Conservation (phyloP, 1,284 basidiomycete genomes). For the Ganoderma leucocontextum region DNA sequence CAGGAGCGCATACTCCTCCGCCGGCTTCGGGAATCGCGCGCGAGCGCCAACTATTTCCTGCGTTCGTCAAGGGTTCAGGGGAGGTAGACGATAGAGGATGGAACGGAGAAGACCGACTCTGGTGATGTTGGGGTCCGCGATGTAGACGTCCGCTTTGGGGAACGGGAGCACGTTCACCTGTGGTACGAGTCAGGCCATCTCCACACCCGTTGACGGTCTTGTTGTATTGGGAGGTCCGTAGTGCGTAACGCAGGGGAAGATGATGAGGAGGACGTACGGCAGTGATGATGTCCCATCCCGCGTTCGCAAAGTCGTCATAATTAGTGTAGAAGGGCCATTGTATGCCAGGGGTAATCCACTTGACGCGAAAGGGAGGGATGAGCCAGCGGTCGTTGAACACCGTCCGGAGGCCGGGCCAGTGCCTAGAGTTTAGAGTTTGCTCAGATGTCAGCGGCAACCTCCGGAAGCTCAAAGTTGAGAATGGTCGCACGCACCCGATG, state of each 20-base stretch:
- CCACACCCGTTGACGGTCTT: too few relatives aligned
- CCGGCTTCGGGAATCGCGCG: conserved; percentile 46
- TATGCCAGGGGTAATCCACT: conserved; percentile 29
- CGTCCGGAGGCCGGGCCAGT: conserved; percentile 36
- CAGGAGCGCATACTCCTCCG: conserved; percentile 43
- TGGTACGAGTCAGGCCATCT: background rate
- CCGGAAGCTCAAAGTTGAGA: background rate
- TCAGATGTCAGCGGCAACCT: too few relatives aligned
- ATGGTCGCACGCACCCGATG: conserved; percentile 10
- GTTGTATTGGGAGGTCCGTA: background rate
- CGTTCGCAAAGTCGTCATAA: conserved; percentile 29
- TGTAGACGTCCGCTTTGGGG: conserved; percentile 12
- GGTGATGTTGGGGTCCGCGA: conserved; percentile 36
- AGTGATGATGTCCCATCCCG: conserved; percentile 33
- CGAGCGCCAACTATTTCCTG: conserved; percentile 36
- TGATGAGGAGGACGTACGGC: conserved; percentile 24
- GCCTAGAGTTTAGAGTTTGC: conserved; percentile 19
- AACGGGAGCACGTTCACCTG: background rate
- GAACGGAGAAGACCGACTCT: too few relatives aligned
- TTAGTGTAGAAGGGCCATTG: conserved; percentile 28
- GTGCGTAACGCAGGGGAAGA: background rate
- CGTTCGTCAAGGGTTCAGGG: too few relatives aligned
- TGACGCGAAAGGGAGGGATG: conserved; percentile 29
- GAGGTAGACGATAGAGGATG: too few relatives aligned
- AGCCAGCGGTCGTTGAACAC: conserved; percentile 27